Evolutionary conservation across 495 filamentous ascomycete genomes (phyloP).

Genomic region (Talaromyces adpressus): DNA sequence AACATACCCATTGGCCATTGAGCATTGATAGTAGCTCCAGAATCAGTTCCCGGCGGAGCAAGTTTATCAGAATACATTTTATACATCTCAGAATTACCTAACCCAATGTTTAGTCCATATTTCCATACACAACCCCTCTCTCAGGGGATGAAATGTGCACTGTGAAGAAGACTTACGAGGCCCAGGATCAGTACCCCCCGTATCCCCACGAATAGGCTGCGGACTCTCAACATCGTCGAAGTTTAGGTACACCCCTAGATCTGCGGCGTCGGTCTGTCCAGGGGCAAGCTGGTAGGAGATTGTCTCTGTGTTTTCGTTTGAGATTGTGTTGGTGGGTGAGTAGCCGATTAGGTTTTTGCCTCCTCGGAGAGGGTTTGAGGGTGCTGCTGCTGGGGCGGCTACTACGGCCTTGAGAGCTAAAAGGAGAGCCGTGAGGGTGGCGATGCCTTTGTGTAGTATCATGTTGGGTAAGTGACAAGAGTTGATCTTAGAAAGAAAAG

Average conservation of each 20-base stretch:
- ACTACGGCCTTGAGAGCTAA: not conserved
- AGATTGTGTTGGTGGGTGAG: slow-evolving; percentile 24
- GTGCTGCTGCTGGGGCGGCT: slow-evolving; percentile 13
- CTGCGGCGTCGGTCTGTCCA: slow-evolving; percentile 50
- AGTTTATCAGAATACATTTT: slow-evolving; percentile 58
- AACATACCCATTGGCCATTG: slow-evolving; percentile 61
- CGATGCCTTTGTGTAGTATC: not conserved
- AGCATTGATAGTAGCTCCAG: slow-evolving; percentile 54
- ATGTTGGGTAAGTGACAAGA: not conserved
- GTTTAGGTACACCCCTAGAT: slow-evolving; percentile 56
- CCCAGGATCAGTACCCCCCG: slow-evolving; percentile 54
- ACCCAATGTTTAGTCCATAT: not conserved
- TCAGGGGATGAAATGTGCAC: not conserved
- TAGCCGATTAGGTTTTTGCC: slow-evolving; percentile 28
- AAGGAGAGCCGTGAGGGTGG: not conserved
- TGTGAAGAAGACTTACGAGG: slow-evolving; percentile 36
- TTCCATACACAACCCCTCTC: not conserved
- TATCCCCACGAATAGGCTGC: slow-evolving; percentile 59
- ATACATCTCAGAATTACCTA: slow-evolving; percentile 52
- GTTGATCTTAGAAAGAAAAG: not conserved
- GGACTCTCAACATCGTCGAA: slow-evolving; percentile 55
- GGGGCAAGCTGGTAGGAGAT: slow-evolving; percentile 37
- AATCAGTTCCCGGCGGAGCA: slow-evolving; percentile 60
- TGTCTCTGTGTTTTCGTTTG: slow-evolving; percentile 24
- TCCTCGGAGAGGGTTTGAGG: slow-evolving; percentile 22